Evolutionary conservation across 768 basidiomycete species (phyloP), one percentile per base, ranked within the genome.

Genomic region (Terana coerulea): DNA sequence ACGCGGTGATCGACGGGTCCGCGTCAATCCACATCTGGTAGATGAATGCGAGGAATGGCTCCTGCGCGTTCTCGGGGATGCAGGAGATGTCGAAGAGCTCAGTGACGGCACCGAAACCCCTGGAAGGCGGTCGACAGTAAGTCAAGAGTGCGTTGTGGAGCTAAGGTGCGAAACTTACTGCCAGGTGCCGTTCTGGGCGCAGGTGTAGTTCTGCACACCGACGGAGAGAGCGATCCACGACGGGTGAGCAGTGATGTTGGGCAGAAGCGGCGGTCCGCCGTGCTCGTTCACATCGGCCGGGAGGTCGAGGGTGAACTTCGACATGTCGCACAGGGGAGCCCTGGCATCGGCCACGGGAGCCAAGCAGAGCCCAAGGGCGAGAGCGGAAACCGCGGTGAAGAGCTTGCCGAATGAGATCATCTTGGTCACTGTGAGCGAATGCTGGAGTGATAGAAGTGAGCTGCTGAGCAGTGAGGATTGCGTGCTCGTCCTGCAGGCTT

Each of bases 201-300:
- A 79, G 30, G 75, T 78, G 59, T 78, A 80, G 61, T 79, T 78
- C 59, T 78, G 77, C 7, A 67, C 68, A 30, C 76, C 73, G 35
- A 76, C 53, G 12, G 65, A 75, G 11, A 77, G 53, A 14, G 63
- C 68, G 39, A 78, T 67, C 57, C 64, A 75, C 6, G 63, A 10
- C 10, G 54, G 65, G 1, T 71, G 64, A 0, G 63, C 48, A 11
- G 49, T 49, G 6, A 64, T 59, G 5, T 75, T 74, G 10, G 57
- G 56, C 0, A 65, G 55, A 28, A 77, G 62, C 36, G 55, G 55
- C 3, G 59, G 59, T 40, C 64, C 65, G 25, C 41, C 41, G 17
- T 42, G 17, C 17, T 58, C 37, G 22, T 54, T 29, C 24, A 42
- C 22, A 14, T 25, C 41, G 2, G 41, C 41, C 11, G 17, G 41